phyloP scores from a whole-genome alignment of 129 eudicot species.

The Escallonia herrerae region DNA sequence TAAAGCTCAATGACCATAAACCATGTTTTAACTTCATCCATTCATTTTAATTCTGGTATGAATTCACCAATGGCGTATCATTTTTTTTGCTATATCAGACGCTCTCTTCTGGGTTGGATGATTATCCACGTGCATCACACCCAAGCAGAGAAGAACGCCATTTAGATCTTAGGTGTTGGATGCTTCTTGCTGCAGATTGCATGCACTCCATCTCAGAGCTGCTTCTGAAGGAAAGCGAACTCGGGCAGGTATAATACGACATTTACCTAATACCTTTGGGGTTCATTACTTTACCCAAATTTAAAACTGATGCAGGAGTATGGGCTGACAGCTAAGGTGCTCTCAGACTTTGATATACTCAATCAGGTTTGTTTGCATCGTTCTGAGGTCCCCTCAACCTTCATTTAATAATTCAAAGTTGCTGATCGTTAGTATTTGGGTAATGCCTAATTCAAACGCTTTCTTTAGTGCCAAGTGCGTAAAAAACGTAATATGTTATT shows the following conservation, averaged over 20 bases:
- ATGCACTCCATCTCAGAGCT: conserved; percentile 70
- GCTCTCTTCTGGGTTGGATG: conserved; percentile 94
- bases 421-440: conserved; percentile 5
- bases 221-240: conserved; percentile 34
- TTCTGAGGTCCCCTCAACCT: not conserved
- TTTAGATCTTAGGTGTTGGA: conserved; percentile 99
- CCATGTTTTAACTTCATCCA: no score
- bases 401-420: not conserved
- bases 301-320: conserved; percentile 54
- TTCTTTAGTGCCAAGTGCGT: not conserved
- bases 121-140: conserved; percentile 98
- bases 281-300: conserved; percentile 1
- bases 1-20: no score
- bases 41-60: no score
- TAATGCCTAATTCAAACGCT: conserved; percentile 1
- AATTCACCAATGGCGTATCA: conserved; percentile 3
- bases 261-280: not conserved
- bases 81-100: conserved; percentile 43
- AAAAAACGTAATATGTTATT: no score
- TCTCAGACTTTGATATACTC: conserved; percentile 80
- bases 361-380: conserved; percentile 49
- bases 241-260: conserved; percentile 44
- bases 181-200: conserved; percentile 93
- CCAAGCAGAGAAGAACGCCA: conserved; percentile 90
- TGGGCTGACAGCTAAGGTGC: conserved; percentile 54